These are phyloP conservation scores for Hemerocallis citrina DNA, from an alignment of 106 monocot genomes.

Conservation along the genomic window DNA sequence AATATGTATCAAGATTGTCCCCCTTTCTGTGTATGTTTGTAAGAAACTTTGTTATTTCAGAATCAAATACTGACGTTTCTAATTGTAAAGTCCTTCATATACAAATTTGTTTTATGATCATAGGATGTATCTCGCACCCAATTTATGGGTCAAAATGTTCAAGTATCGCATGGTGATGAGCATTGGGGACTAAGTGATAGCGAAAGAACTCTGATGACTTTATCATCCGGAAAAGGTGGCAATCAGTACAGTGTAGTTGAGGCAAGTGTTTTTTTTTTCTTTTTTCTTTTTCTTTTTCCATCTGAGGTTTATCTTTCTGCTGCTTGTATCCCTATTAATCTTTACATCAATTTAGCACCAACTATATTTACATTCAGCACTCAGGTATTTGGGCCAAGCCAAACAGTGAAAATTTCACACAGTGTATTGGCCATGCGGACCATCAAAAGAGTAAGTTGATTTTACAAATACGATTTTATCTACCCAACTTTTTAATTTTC, in stretches of 20 bases:
- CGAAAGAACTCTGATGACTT: constrained; percentile 60
- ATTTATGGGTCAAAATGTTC: constrained; percentile 11
- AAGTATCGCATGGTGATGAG: constrained; percentile 12
- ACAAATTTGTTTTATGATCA: constrained; percentile 6
- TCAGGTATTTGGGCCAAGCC: constrained; percentile 85
- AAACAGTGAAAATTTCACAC: constrained; percentile 57
- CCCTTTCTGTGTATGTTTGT: neutral
- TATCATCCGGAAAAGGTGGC: constrained; percentile 25
- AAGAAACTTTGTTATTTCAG: neutral
- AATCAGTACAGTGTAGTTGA: constrained; percentile 16
- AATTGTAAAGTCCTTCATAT: neutral
- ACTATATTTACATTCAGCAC: constrained; percentile 22
- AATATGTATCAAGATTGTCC: neutral
- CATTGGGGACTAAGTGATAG: constrained; percentile 38
- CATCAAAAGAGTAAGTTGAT: constrained; percentile 57
- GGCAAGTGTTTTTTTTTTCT: constrained; percentile 35
- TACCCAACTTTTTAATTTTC: neutral
- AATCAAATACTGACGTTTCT: neutral
- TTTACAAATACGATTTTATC: neutral
- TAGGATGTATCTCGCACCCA: constrained; percentile 40
- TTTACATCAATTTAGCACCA: neutral
- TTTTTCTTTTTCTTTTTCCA: neutral
- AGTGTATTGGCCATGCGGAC: constrained; percentile 52
- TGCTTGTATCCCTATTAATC: neutral
- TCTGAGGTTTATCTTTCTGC: neutral